Base-by-base conservation (phyloP, 495 filamentous ascomycete species). In the Usnea hakonensis region DNA sequence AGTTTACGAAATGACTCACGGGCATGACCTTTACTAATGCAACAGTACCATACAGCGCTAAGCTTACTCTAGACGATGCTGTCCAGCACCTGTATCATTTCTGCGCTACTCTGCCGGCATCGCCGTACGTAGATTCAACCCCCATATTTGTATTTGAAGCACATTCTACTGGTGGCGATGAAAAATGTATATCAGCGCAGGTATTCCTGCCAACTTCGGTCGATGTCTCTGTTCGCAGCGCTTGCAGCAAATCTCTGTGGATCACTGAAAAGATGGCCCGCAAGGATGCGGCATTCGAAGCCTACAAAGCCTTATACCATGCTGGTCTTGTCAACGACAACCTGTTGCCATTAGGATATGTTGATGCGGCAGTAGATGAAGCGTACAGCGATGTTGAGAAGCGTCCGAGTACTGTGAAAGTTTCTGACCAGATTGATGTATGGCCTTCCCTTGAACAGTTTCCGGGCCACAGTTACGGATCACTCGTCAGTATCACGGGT, bases 281-380 rank as follows among this genome's bases (percentile, higher is more conserved):
- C 64, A 89, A 87, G 64, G 94, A 97, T 69, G 87, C 90, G 3
- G 89, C 91, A 0, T 94, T 96, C 58, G 81, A 90, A 67, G 89
- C 91, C 16, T 96, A 93, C 68, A 73, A 80, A 32, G 79, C 78
- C 3, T 78, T 98, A 0, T 84, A 91, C 68, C 62, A 82, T 38
- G 85, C 81, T 44, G 86, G 87, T 0, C 75, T 95, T 28, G 73
- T 97, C 26, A 90, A 91, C 56, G 82, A 95, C 46, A 83, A 95
- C 64, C 77, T 97, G 2, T 76, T 96, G 59, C 93, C 94, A 1
- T 63, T 82, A 13, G 63, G 70, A 28, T 65, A 65, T 37, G 64
- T 70, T 35, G 70, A 76, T 58, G 64, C 75, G 14, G 72, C 64
- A 54, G 71, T 67, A 1, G 67, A 73, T 21, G 73, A 79, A 30